Base-by-base conservation (phyloP, 495 filamentous ascomycete genomes). In the Aspergillus nanangensis region DNA sequence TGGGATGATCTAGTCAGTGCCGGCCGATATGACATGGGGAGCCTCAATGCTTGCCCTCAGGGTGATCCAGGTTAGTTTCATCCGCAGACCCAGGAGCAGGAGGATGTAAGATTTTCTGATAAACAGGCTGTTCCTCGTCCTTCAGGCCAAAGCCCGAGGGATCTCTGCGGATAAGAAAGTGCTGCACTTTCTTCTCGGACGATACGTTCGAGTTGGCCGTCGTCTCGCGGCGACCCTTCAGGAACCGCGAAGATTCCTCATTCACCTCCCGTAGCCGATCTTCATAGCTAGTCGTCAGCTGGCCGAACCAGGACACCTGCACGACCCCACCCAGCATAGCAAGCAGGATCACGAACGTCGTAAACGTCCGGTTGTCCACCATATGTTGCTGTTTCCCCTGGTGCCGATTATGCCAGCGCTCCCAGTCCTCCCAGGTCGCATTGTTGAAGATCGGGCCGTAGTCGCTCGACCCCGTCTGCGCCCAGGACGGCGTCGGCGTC, bases 341-440 rank as follows among this genome's bases (percentile, higher is more conserved):
- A 5, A 92, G 71, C 9, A 87, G 52, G 32, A 83, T 68, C 5
- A 96, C 61, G 18, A 95, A 62, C 5, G 69, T 62, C 13, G 83
- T 64, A 56, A 98, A 96, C n/a, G 76, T 76, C 14, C 76, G 70
- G 52, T 95, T 93, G 25, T 84, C 86, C 47, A 72, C 64, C 8
- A 86, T 70, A 55, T 78, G 86, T 29, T 84, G 59, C n/a, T 84
- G 76, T 38, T 78, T 67, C 8, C 49, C 63, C 37, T 83, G 79
- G 33, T 76, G 66, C 32, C 80, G 71, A 18, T 79, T 70, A 53
- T 88, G 79, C 86, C 87, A 98, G 32, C 75, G 76, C 67, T 98
- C 91, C 93, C 94, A 98, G 60, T 98, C 94, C 58, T 98, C 93
- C 93, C 93, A 98, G 0, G 92, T 98, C 10, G 89, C 94, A 58